Percentiles rank a stretch among this genome's conserved stretches.
Conservation (phyloP, 225 moss, liverwort and hornwort genomes). For the Pseudoscleropodium purum region DNA sequence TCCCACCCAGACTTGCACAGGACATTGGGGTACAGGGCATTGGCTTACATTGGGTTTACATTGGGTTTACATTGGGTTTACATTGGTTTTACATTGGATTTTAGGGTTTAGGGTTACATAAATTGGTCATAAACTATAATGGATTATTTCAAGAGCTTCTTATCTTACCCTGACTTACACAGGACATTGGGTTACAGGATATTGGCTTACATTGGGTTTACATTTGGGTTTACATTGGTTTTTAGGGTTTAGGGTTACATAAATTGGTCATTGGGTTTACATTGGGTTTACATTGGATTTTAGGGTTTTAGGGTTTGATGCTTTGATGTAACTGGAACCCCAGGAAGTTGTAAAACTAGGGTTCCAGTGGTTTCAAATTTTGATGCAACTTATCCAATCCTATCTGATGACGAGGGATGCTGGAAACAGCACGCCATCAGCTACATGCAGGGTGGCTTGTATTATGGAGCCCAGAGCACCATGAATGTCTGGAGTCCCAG, state of each 20-base stretch:
- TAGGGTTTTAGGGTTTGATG: neutral
- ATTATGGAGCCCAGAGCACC: constrained; percentile 29
- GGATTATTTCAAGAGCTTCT: neutral
- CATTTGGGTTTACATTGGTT: no score
- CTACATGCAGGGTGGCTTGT: constrained; percentile 31
- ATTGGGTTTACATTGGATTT: no score
- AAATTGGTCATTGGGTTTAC: neutral
- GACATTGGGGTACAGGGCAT: neutral
- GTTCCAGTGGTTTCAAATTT: neutral
- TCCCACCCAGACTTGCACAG: neutral
- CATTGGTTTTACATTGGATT: neutral
- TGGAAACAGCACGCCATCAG: constrained; percentile 37
- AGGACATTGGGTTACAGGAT: neutral
- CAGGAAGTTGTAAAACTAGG: neutral
- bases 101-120: no score
- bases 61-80: neutral
- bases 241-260: no score
- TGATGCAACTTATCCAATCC: neutral
- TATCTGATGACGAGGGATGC: neutral
- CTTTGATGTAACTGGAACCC: neutral
- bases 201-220: neutral
- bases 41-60: neutral
- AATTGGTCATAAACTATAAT: neutral
- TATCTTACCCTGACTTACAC: neutral
- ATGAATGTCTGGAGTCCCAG: constrained; percentile 49